Conservation (phyloP, 441 rosid species). For the Kokia cookei region DNA sequence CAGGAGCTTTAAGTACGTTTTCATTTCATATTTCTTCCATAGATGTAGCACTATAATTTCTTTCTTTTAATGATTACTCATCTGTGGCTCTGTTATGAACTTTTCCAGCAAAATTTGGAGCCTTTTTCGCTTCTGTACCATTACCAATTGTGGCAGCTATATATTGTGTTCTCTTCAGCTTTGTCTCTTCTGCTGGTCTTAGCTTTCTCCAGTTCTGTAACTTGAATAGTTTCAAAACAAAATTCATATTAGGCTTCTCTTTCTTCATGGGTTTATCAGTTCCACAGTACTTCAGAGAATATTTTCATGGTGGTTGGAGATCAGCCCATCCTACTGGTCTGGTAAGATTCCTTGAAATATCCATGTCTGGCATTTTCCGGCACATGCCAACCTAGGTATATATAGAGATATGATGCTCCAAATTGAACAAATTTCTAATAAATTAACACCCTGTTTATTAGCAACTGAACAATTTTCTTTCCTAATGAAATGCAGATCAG, state of each 20-base stretch:
- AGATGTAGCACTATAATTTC: background rate
- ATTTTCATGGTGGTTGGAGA: slow-evolving; percentile 33
- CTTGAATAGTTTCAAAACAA: slow-evolving; percentile 62
- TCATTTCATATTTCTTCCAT: background rate
- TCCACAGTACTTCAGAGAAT: slow-evolving; percentile 66
- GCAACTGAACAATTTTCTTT: background rate
- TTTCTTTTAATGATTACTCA: background rate
- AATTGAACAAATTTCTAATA: no score
- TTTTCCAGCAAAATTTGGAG: slow-evolving; percentile 63
- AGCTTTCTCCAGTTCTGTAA: slow-evolving; percentile 71
- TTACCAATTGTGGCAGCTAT: slow-evolving; percentile 54
- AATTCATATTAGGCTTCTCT: slow-evolving; percentile 63
- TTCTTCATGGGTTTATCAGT: slow-evolving; percentile 64
- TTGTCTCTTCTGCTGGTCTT: slow-evolving; percentile 56
- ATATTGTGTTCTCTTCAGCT: slow-evolving; percentile 63
- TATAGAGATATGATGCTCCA: no score
- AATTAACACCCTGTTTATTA: background rate
- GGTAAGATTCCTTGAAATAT: slow-evolving; percentile 14
- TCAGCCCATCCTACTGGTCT: slow-evolving; percentile 31
- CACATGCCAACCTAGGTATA: no score
- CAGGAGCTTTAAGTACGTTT: background rate
- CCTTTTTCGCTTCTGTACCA: slow-evolving; percentile 71
- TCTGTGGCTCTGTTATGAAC: background rate
- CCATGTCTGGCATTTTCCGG: no score
- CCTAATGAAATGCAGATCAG: slow-evolving; percentile 33